These are phyloP conservation scores for Thalia dealbata DNA, from an alignment of 176 grass and related monocot species.

Conservation along the genomic window DNA sequence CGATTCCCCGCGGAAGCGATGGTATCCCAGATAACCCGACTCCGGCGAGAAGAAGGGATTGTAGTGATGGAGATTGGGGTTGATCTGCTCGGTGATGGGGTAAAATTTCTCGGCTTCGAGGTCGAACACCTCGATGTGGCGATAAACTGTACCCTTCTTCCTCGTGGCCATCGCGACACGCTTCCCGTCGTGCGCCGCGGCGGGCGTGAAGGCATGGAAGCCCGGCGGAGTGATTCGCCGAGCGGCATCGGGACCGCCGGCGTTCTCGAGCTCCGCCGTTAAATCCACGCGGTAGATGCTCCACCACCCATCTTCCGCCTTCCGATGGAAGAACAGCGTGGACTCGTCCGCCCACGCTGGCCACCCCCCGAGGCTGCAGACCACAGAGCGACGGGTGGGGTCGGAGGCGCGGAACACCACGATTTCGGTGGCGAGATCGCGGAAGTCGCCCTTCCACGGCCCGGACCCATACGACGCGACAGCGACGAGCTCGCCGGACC, in stretches of 20 bases:
- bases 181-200: slow-evolving; percentile 27
- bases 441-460: slow-evolving; percentile 72
- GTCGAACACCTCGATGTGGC: slow-evolving; percentile 82
- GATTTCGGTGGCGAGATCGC: slow-evolving; percentile 58
- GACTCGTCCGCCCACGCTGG: slow-evolving; percentile 59
- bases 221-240: slow-evolving; percentile 57
- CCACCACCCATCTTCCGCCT: slow-evolving; percentile 88
- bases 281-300: slow-evolving; percentile 59
- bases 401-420: slow-evolving; percentile 46
- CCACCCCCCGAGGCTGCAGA: slow-evolving; percentile 43
- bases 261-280: slow-evolving; percentile 29
- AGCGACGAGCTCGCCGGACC: slow-evolving; percentile 46
- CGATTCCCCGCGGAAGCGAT: slow-evolving; percentile 71
- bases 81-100: slow-evolving; percentile 43
- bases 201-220: slow-evolving; percentile 75
- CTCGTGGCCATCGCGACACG: slow-evolving; percentile 63
- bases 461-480: slow-evolving; percentile 69
- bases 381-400: slow-evolving; percentile 33
- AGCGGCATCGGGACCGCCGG: slow-evolving; percentile 9
- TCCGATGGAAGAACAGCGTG: slow-evolving; percentile 65
- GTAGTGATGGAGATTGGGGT: slow-evolving; percentile 67
- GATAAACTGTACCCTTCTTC: slow-evolving; percentile 40
- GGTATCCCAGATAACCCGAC: slow-evolving; percentile 50
- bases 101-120: slow-evolving; percentile 48
- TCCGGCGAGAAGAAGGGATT: slow-evolving; percentile 77